These are phyloP conservation scores for Suhomyces kilbournensis DNA, from an alignment of 805 yeast species.

Conservation along the genomic window DNA sequence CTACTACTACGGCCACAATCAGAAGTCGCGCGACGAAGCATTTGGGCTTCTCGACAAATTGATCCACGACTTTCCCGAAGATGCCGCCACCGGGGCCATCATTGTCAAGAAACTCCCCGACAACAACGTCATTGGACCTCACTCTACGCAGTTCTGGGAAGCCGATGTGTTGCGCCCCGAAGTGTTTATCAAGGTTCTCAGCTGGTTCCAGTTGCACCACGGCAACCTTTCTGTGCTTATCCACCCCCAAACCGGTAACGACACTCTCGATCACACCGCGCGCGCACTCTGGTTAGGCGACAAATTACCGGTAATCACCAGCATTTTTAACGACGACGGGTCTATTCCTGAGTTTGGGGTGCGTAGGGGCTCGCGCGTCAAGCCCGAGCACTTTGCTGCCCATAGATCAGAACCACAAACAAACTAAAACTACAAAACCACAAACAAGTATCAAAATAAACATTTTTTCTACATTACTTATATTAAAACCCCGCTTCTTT, in stretches of 20 bases:
- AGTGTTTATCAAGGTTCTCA: slow-evolving; percentile 23
- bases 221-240: slow-evolving; percentile 29
- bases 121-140: slow-evolving; percentile 30
- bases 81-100: slow-evolving; percentile 23
- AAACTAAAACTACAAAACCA: neutral
- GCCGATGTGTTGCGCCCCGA: slow-evolving; percentile 32
- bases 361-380: slow-evolving; percentile 14
- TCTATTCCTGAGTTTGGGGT: slow-evolving; percentile 27
- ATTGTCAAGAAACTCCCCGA: slow-evolving; percentile 26
- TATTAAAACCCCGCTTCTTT: slow-evolving; percentile 18
- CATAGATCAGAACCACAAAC: neutral
- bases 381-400: slow-evolving; percentile 11
- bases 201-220: slow-evolving; percentile 32
- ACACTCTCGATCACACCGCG: slow-evolving; percentile 24
- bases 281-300: slow-evolving; percentile 32
- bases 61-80: slow-evolving; percentile 22
- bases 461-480: too few species aligned
- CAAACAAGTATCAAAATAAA: too few species aligned
- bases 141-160: slow-evolving; percentile 32
- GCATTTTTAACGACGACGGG: slow-evolving; percentile 12
- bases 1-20: slow-evolving; percentile 23
- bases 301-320: slow-evolving; percentile 16
- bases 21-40: slow-evolving; percentile 19
- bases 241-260: slow-evolving; percentile 34
- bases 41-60: slow-evolving; percentile 17